These are phyloP conservation scores for Glutinoglossum americanum DNA, from an alignment of 495 filamentous ascomycete species.

Conservation along the genomic window DNA sequence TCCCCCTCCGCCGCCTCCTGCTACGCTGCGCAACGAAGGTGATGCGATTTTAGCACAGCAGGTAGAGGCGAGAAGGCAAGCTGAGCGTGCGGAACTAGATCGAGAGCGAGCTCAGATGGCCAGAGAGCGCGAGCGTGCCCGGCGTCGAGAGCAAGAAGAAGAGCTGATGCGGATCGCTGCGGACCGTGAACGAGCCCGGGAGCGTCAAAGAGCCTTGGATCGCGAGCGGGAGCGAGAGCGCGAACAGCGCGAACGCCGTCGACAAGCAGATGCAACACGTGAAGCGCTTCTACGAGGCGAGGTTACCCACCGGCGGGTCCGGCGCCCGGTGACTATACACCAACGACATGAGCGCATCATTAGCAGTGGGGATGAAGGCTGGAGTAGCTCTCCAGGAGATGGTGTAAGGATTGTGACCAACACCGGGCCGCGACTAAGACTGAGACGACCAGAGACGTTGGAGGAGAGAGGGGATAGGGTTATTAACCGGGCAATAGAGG, in stretches of 20 bases:
- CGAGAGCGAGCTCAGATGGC: neutral
- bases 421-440: neutral
- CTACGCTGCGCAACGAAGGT: neutral
- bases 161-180: neutral
- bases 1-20: neutral
- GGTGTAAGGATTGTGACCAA: neutral
- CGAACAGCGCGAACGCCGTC: neutral
- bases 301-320: neutral
- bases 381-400: neutral
- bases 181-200: neutral
- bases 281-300: neutral
- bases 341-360: neutral
- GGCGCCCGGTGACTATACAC: neutral
- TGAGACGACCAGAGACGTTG: neutral
- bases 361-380: neutral
- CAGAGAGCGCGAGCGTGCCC: neutral
- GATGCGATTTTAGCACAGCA: neutral
- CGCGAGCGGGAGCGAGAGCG: neutral
- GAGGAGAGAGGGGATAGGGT: neutral
- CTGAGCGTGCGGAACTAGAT: neutral
- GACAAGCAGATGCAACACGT: neutral
- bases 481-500: neutral
- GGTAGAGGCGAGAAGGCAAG: neutral
- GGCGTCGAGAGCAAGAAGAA: neutral
- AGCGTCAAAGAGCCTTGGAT: neutral